Base-by-base conservation (phyloP, 257 asterid species). In the Capsicum pubescens region DNA sequence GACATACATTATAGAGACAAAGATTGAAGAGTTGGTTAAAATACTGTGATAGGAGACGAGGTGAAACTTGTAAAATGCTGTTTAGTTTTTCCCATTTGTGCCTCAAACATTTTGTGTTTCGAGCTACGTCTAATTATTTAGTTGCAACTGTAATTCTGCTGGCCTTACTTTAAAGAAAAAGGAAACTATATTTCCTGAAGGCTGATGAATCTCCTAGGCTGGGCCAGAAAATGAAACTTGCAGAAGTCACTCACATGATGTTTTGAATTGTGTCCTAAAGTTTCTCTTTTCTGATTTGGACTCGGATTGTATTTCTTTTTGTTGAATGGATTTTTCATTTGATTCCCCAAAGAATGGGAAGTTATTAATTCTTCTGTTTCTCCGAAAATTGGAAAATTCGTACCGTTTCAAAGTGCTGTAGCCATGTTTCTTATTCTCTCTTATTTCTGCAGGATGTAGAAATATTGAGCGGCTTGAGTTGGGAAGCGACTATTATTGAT, bases 401-500 rank as follows among this genome's bases (percentile, higher is more conserved):
- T 74, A 76, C 81, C 26, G 81, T 48, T 76, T 76, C 48, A 57
- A 61, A 26, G 64, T 54, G 26, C 63, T 55, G 77, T 80, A 71
- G 21, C 78, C 68, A 66, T 80, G 54, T 44, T 60, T 79, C 54
- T 83, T 36, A 58, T 69, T 84, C 60, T 83, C 83, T 42, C 80
- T 81, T 54, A 55, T 82, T 76, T 52, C 63, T 93, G 87, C 90
- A 93, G 97, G 97, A 92, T 88, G 70, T 88, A 35, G 90, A 89
- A 74, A 70, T 84, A 70, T 68, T 93, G 76, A 88, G 78, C 54
- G 50, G 85, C 86, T 83, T 91, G 86, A 87, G 79, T 69, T 93
- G 97, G 95, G 90, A 91, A 86, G 90, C 89, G 72, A 76, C 92
- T 85, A 84, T 92, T 63, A 84, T 93, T 87, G 96, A 93, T 88